Base-by-base conservation (phyloP, 2,329 filamentous ascomycete species). In the Colletotrichum sp. region DNA sequence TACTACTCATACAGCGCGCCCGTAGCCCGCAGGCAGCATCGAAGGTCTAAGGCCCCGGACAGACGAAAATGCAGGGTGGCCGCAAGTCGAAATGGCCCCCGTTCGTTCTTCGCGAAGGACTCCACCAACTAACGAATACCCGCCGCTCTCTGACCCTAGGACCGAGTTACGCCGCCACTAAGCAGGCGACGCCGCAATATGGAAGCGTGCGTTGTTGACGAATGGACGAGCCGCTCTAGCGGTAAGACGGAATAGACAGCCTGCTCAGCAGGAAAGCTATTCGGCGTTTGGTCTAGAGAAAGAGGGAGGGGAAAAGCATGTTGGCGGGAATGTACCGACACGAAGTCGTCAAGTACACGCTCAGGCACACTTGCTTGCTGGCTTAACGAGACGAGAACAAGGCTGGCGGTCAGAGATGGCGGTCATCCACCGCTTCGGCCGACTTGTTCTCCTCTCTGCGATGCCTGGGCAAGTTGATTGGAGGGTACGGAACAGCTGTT, bases 251-350 rank as follows among this genome's bases (percentile, higher is more conserved):
- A 43, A 71, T 28, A 38, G 64, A 65, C 32, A 21, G 71, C 48
- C 65, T 70, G 67, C 56, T 70, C 55, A 58, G 30, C 5, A 55
- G 56, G 21, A 7, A 24, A n/a, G 65, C 15, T 66, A 48, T 30
- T 21, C 16, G 26, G 36, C 36, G 43, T 38, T 24, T 15, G 30
- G 60, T 26, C 30, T 18, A 8, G 32, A 64, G 60, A 38, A 38
- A 64, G 21, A 48, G 34, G 55, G 55, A 38, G 36, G 21, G 36
- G 58, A 21, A 58, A 66, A 61, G 13, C 34, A 66, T 71, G 60
- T 56, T n/a, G 21, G 67, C 61, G 72, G 72, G 61, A 38, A 32
- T 24, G 21, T 61, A 71, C 72, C 61, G 55, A 66, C 72, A 75
- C 68, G 68, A 75, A 56, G 60, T 36, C n/a, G 24, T 38, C 43